phyloP scores from a whole-genome alignment of 805 yeast genomes.

The Grigorovia humatica region DNA sequence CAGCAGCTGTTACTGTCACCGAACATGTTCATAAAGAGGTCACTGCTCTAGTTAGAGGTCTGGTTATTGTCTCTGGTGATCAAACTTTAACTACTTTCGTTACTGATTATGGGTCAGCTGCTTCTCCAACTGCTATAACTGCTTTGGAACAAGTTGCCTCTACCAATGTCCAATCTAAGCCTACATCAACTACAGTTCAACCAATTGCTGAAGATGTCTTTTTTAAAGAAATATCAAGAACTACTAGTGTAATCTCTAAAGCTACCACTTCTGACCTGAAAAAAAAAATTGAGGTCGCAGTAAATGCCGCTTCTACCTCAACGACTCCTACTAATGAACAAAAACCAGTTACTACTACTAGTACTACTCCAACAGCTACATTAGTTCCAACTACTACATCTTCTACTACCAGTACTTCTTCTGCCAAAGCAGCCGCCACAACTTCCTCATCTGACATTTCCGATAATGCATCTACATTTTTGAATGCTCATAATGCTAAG shows the following conservation, averaged over 20 bases:
- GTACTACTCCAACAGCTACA: slow-evolving; percentile 7
- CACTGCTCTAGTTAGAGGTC: slow-evolving; percentile 22
- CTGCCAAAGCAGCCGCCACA: slow-evolving; percentile 6
- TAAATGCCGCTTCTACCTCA: background rate
- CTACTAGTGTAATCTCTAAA: slow-evolving; percentile 3
- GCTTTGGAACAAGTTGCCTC: slow-evolving; percentile 3
- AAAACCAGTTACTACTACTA: slow-evolving; percentile 4
- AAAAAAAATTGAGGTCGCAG: background rate
- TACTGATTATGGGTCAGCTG: slow-evolving; percentile 11
- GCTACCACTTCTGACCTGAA: slow-evolving; percentile 1
- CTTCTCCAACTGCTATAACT: slow-evolving; percentile 9
- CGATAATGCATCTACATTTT: slow-evolving; percentile 31
- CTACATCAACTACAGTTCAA: slow-evolving; percentile 7
- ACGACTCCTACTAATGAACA: background rate
- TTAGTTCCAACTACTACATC: slow-evolving; percentile 5
- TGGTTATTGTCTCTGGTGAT: slow-evolving; percentile 19
- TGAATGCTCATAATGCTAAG: slow-evolving; percentile 52
- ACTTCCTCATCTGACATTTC: slow-evolving; percentile 9
- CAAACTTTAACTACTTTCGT: slow-evolving; percentile 16
- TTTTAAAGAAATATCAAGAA: slow-evolving; percentile 1
- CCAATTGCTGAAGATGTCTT: slow-evolving; percentile 2
- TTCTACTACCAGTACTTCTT: slow-evolving; percentile 15
- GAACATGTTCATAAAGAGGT: slow-evolving; percentile 20
- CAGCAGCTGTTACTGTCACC: slow-evolving; percentile 23
- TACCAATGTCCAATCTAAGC: slow-evolving; percentile 6